These are phyloP conservation scores for Cladosporium sp. DNA, from an alignment of 2,329 filamentous ascomycete genomes.

Conservation along the genomic window DNA sequence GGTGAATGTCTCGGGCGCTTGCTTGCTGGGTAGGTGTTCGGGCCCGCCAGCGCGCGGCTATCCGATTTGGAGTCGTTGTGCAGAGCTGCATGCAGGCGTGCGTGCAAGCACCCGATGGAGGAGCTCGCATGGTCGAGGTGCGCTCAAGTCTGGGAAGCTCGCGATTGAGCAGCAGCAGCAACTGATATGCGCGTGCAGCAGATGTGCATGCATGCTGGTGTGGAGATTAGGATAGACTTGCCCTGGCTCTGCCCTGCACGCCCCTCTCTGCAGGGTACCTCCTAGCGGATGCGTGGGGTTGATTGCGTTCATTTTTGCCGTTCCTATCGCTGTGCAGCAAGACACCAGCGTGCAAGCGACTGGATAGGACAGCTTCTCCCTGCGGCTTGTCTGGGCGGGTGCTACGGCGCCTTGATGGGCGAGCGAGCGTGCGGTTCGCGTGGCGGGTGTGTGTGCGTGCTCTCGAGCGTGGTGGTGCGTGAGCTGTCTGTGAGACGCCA, in stretches of 20 bases:
- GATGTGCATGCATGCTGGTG: not conserved
- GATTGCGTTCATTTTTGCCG: not conserved
- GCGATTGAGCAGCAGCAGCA: not conserved
- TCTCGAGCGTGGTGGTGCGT: not conserved
- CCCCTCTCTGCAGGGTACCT: not conserved
- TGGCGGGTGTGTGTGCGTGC: not conserved
- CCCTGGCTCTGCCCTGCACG: not conserved
- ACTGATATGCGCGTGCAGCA: not conserved
- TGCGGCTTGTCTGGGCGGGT: not conserved
- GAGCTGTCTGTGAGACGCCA: not conserved
- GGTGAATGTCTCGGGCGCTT: not conserved
- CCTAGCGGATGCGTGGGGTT: conserved; percentile 2
- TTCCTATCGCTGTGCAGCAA: not conserved
- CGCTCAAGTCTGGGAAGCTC: not conserved
- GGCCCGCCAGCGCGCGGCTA: not conserved
- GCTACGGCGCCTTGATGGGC: not conserved
- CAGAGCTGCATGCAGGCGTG: not conserved
- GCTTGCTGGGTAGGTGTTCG: not conserved
- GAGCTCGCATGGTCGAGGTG: not conserved
- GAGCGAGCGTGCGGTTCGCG: not conserved
- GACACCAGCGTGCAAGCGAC: not conserved
- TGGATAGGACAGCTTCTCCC: not conserved
- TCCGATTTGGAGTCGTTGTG: not conserved
- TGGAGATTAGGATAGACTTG: not conserved
- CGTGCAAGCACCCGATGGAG: not conserved